Base-by-base conservation (phyloP, 2,329 filamentous ascomycete genomes). In the Xylaria sp. region DNA sequence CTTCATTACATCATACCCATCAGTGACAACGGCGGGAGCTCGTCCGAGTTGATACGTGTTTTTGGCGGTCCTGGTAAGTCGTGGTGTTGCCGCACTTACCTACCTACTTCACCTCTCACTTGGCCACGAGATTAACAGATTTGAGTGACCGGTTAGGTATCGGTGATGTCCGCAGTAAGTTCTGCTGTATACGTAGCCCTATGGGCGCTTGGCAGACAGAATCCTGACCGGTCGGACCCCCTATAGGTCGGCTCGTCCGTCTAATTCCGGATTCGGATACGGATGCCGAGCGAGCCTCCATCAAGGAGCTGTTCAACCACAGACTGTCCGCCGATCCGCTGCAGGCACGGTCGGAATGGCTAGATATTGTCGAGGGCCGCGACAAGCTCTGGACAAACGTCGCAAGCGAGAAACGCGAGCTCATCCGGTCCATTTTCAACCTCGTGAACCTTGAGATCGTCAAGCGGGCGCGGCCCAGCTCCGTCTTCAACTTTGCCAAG, bases 1-100 rank as follows among this genome's bases (percentile, higher is more conserved):
- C 75, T 95, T 39, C 91, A 85, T 73, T 95, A 96, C 71, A 86
- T 97, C 54, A 96, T 97, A 48, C 93, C 93, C 34, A 96, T 97
- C 69, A 94, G 90, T 61, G 93, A 97, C 74, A 97, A 97, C 73
- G 93, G 93, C 44, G 93, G 93, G 38, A 95, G 90, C 64, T 95
- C 92, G 2, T 96, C 91, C 41, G 93, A 97, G 76, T 78, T 97
- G 66, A 96, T 97, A 62, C 84, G 94, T 34, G 92, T 97, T 34
- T 94, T 97, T 74, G 94, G 93, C 13, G 94, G 94, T 1, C 93
- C 93, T 61, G 93, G 93, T 88, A 75, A 51, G 74, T 29, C 9
- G 13, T 34, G 38, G 29, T 19, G 16, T 34, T 34, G 8, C 29
- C 11, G 4, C 29, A 20, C 26, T 24, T 16, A 11, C 16, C 13